Percentiles rank a stretch among this genome's conserved stretches.
Conservation (phyloP, 2,329 filamentous ascomycete species). For the Phyllosticta capitalensis region DNA sequence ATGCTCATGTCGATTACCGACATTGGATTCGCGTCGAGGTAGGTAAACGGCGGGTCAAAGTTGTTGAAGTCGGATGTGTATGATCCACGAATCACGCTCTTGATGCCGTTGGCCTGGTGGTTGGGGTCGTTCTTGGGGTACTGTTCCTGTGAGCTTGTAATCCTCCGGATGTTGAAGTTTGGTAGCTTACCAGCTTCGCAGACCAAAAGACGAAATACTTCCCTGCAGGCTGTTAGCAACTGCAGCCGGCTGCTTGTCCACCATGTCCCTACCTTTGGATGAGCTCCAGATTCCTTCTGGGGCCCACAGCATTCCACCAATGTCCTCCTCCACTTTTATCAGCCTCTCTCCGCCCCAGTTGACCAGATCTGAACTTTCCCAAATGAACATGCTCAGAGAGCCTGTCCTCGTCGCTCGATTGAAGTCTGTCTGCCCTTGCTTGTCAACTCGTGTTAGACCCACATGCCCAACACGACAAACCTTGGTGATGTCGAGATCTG, state of each 20-base stretch:
- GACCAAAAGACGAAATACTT: conserved; percentile 44
- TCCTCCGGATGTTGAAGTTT: background rate
- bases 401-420: conserved; percentile 44
- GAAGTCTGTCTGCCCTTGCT: conserved; percentile 38
- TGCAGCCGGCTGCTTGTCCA: background rate
- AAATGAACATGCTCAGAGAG: conserved; percentile 44
- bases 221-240: background rate
- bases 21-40: conserved; percentile 40
- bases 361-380: conserved; percentile 44
- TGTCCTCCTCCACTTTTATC: conserved; percentile 42
- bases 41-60: conserved; percentile 42
- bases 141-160: conserved; percentile 16
- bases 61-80: conserved; percentile 47
- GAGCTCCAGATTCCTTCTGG: conserved; percentile 47
- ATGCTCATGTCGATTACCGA: conserved; percentile 51
- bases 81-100: conserved; percentile 42
- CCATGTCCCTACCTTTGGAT: conserved; percentile 19
- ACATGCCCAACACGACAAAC: background rate
- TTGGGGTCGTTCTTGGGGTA: conserved; percentile 39
- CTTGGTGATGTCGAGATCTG: conserved; percentile 41
- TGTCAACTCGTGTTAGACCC: background rate
- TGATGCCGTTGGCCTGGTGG: conserved; percentile 39
- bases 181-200: conserved; percentile 21
- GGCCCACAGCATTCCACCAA: conserved; percentile 51
- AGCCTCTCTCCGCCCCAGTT: conserved; percentile 42